Base-by-base conservation (phyloP, 805 yeast genomes). In the Kluyveromyces siamensis region DNA sequence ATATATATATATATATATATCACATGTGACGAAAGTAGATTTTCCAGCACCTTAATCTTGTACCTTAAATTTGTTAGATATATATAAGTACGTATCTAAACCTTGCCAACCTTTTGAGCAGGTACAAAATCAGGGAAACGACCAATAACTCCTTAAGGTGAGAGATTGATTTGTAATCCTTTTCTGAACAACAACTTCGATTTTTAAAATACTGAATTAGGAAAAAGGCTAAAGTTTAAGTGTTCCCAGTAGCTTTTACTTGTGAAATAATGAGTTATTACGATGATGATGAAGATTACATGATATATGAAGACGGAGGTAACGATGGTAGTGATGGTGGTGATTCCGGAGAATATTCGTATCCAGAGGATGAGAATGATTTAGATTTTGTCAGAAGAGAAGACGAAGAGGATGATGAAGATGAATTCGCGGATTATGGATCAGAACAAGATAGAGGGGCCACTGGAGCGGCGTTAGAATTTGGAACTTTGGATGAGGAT, bases 321-420 rank as follows among this genome's bases (percentile, higher is more conserved):
- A 47, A 48, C 16, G 38, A 47, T n/a, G 45, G 44, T 37, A 49
- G 46, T 11, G 47, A 51, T 18, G 46, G 30, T 13, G 48, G 55
- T 16, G 68, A 41, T 67, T 74, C 47, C 6, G 37, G 44, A 13
- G 52, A 50, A 18, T 50, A 50, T 37, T 48, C 49, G 33, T 50
- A 46, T 42, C 48, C 48, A 18, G 53, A 50, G 19, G 56, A 48
- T n/a, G 51, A 49, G 17, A 46, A 49, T 49, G 47, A 44, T 37
- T 44, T 37, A 27, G 47, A 16, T 10, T 41, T 36, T 38, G 46
- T 35, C 8, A 35, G 47, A 17, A 45, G 42, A 14, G 48, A 39
- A 19, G 53, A 48, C 6, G 50, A 45, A 10, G 57, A 52, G 16
- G 55, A 48, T 16, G 64, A 57, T 5, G 65, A 57, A 44, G 64